phyloP scores from a whole-genome alignment of 2,329 filamentous ascomycete species.

The Chaetothyriales sp. region DNA sequence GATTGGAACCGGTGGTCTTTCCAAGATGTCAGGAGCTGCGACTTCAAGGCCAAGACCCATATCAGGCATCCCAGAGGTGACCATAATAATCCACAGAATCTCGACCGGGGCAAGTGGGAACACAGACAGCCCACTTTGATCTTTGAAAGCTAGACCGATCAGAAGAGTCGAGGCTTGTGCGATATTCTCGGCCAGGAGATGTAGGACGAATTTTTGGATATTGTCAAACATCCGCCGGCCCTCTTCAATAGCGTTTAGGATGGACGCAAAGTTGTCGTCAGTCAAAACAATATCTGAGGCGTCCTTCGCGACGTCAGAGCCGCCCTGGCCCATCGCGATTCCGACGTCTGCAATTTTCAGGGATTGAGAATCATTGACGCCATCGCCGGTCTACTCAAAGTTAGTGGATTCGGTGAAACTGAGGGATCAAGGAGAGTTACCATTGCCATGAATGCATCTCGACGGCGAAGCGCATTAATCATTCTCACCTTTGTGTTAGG shows the following conservation, averaged over 20 bases:
- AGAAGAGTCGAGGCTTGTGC: conserved; percentile 70
- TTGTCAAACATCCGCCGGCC: conserved; percentile 79
- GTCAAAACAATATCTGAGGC: conserved; percentile 52
- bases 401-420: no score
- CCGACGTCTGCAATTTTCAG: conserved; percentile 70
- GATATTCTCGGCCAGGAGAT: conserved; percentile 66
- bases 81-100: conserved; percentile 90
- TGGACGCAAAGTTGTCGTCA: conserved; percentile 77
- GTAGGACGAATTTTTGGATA: conserved; percentile 75
- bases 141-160: conserved; percentile 68
- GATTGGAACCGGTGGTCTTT: conserved; percentile 47
- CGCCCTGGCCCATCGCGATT: conserved; percentile 71
- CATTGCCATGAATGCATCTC: conserved; percentile 66
- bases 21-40: conserved; percentile 62
- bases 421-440: conserved; percentile 2
- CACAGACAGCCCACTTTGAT: conserved; percentile 54
- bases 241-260: conserved; percentile 69
- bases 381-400: conserved; percentile 54
- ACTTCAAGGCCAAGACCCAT: conserved; percentile 74
- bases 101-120: conserved; percentile 76
- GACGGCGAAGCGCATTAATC: conserved; percentile 48
- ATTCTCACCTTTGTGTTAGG: conserved; percentile 63
- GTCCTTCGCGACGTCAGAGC: conserved; percentile 67
- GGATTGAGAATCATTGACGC: conserved; percentile 74
- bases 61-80: conserved; percentile 73